These are phyloP conservation scores for Cytospora piceicola DNA, from an alignment of 2,329 filamentous ascomycete species.

Conservation along the genomic window DNA sequence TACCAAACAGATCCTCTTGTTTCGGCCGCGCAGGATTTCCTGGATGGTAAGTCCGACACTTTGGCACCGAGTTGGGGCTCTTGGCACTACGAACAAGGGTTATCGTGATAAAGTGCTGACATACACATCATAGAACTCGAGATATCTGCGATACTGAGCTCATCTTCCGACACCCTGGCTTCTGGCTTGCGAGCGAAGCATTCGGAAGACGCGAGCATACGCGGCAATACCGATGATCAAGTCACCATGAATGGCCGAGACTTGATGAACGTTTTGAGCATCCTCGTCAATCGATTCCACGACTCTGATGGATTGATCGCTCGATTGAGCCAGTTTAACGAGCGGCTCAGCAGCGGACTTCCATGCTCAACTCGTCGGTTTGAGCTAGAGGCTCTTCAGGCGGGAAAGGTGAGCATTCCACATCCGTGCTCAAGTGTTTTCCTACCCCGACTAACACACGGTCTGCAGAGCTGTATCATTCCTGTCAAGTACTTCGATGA, in stretches of 20 bases:
- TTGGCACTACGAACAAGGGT: background rate
- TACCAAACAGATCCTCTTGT: constrained; percentile 45
- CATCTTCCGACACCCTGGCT: constrained; percentile 42
- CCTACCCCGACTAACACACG: background rate
- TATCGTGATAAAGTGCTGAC: background rate
- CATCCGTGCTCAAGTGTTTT: background rate
- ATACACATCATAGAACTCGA: constrained; percentile 49
- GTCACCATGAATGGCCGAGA: constrained; percentile 43
- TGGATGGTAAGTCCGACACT: constrained; percentile 50
- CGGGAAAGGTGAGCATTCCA: constrained; percentile 51
- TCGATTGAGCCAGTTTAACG: constrained; percentile 43
- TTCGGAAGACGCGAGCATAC: constrained; percentile 39
- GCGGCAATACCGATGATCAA: constrained; percentile 36
- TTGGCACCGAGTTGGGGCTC: background rate
- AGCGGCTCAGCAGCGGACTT: constrained; percentile 42
- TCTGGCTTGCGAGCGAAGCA: constrained; percentile 51
- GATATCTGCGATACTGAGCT: constrained; percentile 43
- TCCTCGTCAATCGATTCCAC: constrained; percentile 43
- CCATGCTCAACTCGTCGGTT: constrained; percentile 50
- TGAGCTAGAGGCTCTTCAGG: constrained; percentile 56
- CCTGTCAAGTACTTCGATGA: constrained; percentile 44
- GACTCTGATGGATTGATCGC: constrained; percentile 39
- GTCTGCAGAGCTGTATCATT: constrained; percentile 43
- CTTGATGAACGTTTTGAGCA: constrained; percentile 45
- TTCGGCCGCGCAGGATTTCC: constrained; percentile 49